Percentiles rank a stretch among this genome's conserved stretches.
Evolutionary conservation across 305 asterid species (phyloP).

Genomic region (Fraxinus angustifolia): DNA sequence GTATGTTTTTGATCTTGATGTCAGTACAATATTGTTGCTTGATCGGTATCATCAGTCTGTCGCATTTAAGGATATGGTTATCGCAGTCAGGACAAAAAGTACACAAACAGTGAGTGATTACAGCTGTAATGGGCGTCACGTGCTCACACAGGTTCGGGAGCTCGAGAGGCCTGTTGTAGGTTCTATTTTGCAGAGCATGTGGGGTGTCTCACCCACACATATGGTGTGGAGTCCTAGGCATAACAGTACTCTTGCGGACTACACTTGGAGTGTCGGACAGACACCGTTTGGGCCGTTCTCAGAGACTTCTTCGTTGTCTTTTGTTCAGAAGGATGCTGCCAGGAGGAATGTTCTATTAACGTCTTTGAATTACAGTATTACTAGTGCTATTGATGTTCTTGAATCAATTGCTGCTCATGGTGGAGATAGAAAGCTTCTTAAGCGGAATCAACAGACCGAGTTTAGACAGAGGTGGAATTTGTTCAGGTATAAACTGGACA

Average conservation of each 20-base stretch:
- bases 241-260: slow-evolving; percentile 68
- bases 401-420: slow-evolving; percentile 76
- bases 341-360: slow-evolving; percentile 80
- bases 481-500: slow-evolving; percentile 82
- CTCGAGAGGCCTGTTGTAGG: slow-evolving; percentile 90
- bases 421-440: slow-evolving; percentile 74
- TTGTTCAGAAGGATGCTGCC: slow-evolving; percentile 94
- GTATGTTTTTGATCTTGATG: slow-evolving; percentile 78
- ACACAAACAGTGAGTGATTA: slow-evolving; percentile 88
- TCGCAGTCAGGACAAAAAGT: slow-evolving; percentile 80
- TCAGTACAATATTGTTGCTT: slow-evolving; percentile 51
- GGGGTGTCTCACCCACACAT: slow-evolving; percentile 92
- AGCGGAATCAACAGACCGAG: slow-evolving; percentile 48
- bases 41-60: slow-evolving; percentile 94
- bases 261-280: slow-evolving; percentile 91
- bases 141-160: slow-evolving; percentile 68
- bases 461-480: slow-evolving; percentile 78
- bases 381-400: slow-evolving; percentile 72
- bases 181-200: slow-evolving; percentile 91
- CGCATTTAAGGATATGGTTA: slow-evolving; percentile 88
- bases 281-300: slow-evolving; percentile 97
- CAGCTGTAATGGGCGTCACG: slow-evolving; percentile 78
- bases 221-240: slow-evolving; percentile 87
- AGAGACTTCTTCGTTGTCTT: slow-evolving; percentile 66
- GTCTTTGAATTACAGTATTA: slow-evolving; percentile 59